These are phyloP conservation scores for Pouteria glomerata DNA, from an alignment of 148 eudicot species.

Conservation along the genomic window DNA sequence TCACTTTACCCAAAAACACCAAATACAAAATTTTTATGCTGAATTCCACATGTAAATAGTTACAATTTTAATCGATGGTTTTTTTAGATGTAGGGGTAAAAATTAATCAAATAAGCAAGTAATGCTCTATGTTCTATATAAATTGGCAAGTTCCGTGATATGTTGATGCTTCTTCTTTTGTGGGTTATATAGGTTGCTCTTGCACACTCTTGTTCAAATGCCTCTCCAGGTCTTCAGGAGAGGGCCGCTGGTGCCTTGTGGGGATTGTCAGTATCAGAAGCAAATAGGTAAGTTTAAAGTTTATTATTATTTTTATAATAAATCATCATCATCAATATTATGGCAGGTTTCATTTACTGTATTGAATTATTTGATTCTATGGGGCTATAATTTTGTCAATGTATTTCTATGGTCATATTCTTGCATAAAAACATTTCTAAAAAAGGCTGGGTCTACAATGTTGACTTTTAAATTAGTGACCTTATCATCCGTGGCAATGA, in stretches of 20 bases:
- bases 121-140: neutral
- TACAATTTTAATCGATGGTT: neutral
- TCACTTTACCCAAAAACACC: neutral
- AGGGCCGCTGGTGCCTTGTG: constrained; percentile 99
- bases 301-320: neutral
- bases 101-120: neutral
- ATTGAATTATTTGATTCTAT: constrained; percentile 3
- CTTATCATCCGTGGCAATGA: neutral
- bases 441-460: neutral
- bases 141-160: neutral
- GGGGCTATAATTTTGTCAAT: neutral
- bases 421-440: neutral
- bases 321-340: neutral
- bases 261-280: constrained; percentile 95
- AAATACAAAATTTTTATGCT: neutral
- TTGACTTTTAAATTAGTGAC: neutral
- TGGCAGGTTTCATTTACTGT: constrained; percentile 3
- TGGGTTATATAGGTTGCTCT: constrained; percentile 70
- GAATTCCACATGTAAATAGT: neutral
- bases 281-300: constrained; percentile 58
- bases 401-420: neutral
- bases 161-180: neutral
- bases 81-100: neutral
- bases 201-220: constrained; percentile 80
- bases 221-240: constrained; percentile 97